Base-by-base conservation (phyloP, 257 asterid species). In the Nicotiana tabacum region DNA sequence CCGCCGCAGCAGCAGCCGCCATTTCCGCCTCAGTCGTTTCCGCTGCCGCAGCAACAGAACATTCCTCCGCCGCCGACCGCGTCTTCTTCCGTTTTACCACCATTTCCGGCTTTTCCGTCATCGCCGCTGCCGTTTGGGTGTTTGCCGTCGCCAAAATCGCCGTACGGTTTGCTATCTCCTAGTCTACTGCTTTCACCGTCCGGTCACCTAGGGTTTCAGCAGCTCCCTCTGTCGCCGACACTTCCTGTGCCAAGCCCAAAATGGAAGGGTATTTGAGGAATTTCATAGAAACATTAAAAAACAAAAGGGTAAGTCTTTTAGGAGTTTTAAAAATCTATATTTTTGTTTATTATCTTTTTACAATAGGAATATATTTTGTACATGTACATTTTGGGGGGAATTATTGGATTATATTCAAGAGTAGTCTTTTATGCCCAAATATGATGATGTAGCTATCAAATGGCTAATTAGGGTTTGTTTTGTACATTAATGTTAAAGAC, bases 201-300 rank as follows among this genome's bases (percentile, higher is more conserved):
- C 3, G 95, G 94, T 55, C 97, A 91, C 84, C 79, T 93, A 27
- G 97, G 98, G 84, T 57, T 92, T 86, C 98, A 89, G 17, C 95
- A 89, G 88, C 90, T 92, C 64, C 97, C 98, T 11, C 64, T 93
- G 53, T 93, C 98, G 9, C 97, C 98, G n/a, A 90, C 97, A 6
- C 88, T 85, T 37, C 97, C 95, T 16, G 83, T 90, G 72, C 83
- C 93, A 15, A 94, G 97, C 90, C 97, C 98, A 5, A 90, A 90
- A 81, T 90, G 93, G 93, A 91, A 87, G 85, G 89, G 87, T 16
- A 82, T 84, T 70, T 91, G 82, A 85, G 80, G 77, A 66, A 82
- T 83, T 83, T 84, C 88, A 70, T 46, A 72, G 21, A 83, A 17
- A 39, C 78, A 68, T 51, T 13, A 78, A 67, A 27, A 46, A 67